Conservation (phyloP, 2,329 filamentous ascomycete species). For the Colletotrichum siamense region DNA sequence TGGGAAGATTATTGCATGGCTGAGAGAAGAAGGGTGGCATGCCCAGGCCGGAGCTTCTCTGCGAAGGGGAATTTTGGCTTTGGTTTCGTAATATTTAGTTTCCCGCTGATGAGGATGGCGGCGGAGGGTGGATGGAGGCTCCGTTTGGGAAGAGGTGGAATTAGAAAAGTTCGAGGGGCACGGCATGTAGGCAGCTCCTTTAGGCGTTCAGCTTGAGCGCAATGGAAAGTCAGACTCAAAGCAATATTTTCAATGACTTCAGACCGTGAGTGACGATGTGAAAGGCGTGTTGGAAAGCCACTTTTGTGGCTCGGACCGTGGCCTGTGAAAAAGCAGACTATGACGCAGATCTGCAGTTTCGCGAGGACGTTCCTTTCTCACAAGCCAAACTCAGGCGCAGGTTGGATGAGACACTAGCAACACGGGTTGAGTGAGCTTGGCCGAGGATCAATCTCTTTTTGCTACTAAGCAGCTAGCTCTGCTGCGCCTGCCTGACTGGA, state of each 20-base stretch:
- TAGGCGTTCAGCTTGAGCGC: slow-evolving; percentile 9
- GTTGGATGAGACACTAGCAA: neutral
- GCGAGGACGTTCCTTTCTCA: neutral
- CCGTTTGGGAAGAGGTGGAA: neutral
- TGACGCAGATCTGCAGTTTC: neutral
- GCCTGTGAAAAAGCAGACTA: neutral
- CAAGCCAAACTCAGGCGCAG: neutral
- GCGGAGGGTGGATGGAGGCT: neutral
- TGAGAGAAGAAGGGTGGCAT: slow-evolving; percentile 5
- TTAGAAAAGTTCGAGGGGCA: slow-evolving; percentile 6
- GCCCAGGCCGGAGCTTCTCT: slow-evolving; percentile 2
- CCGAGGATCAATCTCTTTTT: neutral
- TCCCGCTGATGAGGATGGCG: neutral
- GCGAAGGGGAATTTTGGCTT: slow-evolving; percentile 12
- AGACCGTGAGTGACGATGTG: neutral
- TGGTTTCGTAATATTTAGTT: slow-evolving; percentile 21
- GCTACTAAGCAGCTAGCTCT: neutral
- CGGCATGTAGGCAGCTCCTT: slow-evolving; percentile 13
- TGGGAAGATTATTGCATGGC: slow-evolving; percentile 20
- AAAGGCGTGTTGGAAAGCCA: neutral
- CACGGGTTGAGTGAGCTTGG: neutral
- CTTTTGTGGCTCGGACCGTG: neutral
- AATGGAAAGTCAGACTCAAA: slow-evolving; percentile 6
- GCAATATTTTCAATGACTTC: neutral
- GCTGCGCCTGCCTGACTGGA: neutral